Percentiles rank a stretch among this genome's conserved stretches.
These are phyloP conservation scores for Phytophthora boehmeriae DNA, from an alignment of 352 stramenopile species.

Conservation along the genomic window DNA sequence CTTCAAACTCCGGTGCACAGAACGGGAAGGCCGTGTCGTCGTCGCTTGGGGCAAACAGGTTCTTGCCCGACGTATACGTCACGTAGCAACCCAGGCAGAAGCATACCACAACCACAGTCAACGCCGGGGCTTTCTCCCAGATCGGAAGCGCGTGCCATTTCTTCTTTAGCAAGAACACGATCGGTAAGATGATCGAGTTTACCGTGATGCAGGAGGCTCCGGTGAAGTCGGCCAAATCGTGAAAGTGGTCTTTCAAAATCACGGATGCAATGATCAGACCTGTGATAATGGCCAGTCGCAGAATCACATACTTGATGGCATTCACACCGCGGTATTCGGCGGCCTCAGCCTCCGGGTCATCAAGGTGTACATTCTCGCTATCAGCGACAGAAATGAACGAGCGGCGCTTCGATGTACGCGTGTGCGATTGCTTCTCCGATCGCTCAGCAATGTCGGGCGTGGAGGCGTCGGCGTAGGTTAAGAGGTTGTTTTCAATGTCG, in stretches of 20 bases:
- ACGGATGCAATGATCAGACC: conserved; percentile 13
- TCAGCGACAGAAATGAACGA: conserved; percentile 40
- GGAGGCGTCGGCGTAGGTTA: neutral
- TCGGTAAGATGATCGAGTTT: conserved; percentile 39
- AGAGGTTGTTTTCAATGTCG: neutral
- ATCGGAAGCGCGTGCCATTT: conserved; percentile 9
- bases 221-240: conserved; percentile 34
- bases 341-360: conserved; percentile 21
- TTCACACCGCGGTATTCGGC: conserved; percentile 33
- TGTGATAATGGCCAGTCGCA: conserved; percentile 37
- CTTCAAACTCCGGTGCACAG: conserved; percentile 23
- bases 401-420: neutral
- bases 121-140: conserved; percentile 32
- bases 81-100: conserved; percentile 40
- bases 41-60: conserved; percentile 27
- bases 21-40: conserved; percentile 26
- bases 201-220: conserved; percentile 35
- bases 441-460: neutral
- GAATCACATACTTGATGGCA: conserved; percentile 31
- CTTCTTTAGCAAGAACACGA: conserved; percentile 32
- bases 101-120: conserved; percentile 25
- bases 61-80: conserved; percentile 37
- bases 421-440: too few species aligned
- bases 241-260: conserved; percentile 19
- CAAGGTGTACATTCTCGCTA: conserved; percentile 10